phyloP scores from a whole-genome alignment of 495 filamentous ascomycete species.

The Penicillium pancosmium region DNA sequence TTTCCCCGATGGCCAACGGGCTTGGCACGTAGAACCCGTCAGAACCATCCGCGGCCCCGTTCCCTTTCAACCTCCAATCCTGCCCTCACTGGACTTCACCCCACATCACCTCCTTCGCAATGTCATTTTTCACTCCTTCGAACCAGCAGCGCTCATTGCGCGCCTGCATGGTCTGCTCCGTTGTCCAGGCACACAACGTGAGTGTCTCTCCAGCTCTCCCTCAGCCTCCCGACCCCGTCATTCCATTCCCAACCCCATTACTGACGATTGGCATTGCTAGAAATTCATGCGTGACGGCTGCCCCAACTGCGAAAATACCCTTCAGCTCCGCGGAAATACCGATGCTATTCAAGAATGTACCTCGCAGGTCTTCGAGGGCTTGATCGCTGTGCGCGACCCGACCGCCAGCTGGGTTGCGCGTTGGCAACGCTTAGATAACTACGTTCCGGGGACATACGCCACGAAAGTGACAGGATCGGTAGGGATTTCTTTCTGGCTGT shows the following conservation, averaged over 20 bases:
- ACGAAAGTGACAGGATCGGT: constrained; percentile 84
- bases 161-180: constrained; percentile 97
- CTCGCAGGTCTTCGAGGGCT: constrained; percentile 88
- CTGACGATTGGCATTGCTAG: constrained; percentile 40
- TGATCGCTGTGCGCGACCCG: constrained; percentile 81
- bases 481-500: constrained; percentile 24
- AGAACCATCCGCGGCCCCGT: not conserved
- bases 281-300: constrained; percentile 84
- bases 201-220: constrained; percentile 25
- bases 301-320: constrained; percentile 92
- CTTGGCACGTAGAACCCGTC: constrained; percentile 3
- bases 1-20: constrained; percentile 30
- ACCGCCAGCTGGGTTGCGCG: constrained; percentile 84
- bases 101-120: constrained; percentile 22
- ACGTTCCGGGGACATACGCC: constrained; percentile 86
- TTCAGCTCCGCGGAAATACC: constrained; percentile 73
- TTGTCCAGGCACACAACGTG: constrained; percentile 79
- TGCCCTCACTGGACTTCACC: constrained; percentile 2
- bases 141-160: constrained; percentile 78
- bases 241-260: constrained; percentile 2
- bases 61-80: constrained; percentile 8
- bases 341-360: constrained; percentile 92
- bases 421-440: constrained; percentile 89
- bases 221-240: constrained; percentile 6
- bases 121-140: constrained; percentile 61